Evolutionary conservation across 345 rosid genomes (phyloP), one percentile per base, ranked within the genome.

Genomic region (Eucalyptus cladocalyx): DNA sequence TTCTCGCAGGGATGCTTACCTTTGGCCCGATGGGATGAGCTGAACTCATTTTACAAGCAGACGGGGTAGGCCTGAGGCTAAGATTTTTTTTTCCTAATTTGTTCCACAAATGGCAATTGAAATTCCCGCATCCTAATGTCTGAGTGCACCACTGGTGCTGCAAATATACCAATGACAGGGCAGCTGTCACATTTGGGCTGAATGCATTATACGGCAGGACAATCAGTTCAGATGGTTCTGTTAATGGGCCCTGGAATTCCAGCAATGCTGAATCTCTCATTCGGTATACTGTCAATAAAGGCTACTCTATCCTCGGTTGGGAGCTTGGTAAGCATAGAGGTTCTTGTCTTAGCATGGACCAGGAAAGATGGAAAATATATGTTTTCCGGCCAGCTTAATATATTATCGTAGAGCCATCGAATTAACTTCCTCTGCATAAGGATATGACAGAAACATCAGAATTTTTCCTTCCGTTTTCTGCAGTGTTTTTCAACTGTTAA

Each of bases 1-100:
- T 97, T 92, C 91, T 91, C 97, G 12, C 90, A 92, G 67, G 99
- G 98, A 49, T 97, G 98, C 92, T 89, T 97, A 4, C 89, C 96
- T 8, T 93, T 96, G 97, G 53, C 72, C 13, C 91, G 98, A 26
- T 97, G 99, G 99, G 95, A 95, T 37, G 93, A 95, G 53, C 93
- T 97, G 69, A 94, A 94, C 87, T 80, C 54, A 62, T 95, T 97
- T 89, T 95, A 93, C 80, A 60, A 85, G 42, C 86, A 90, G 90
- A 85, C 97, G 7, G 96, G 98, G 97, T 96, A 90, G 62, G 53
- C 87, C 56, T 4, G 18, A 43, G 13, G 9, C 60, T 42, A 34
- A 51, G 48, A 81, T 76, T 87, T 1, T 86, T 6, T 40, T 12
- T 86, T 24, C 86, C 24, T n/a, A n/a, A 45, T 32, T 32, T 50